Base-by-base conservation (phyloP, 495 filamentous ascomycete species). In the Penicillium waksmanii region DNA sequence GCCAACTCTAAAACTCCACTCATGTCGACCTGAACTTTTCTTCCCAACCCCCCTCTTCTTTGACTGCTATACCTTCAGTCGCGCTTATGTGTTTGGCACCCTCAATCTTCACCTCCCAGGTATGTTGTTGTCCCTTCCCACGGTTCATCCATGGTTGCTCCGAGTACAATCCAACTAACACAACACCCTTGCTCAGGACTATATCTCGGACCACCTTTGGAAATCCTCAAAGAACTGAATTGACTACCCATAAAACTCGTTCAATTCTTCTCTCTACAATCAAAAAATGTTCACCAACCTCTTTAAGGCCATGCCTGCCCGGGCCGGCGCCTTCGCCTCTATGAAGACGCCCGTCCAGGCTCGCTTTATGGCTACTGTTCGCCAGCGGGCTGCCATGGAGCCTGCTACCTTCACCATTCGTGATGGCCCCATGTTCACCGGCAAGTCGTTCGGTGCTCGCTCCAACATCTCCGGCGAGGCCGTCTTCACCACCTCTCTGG, bases 151-250 rank as follows among this genome's bases (percentile, higher is more conserved):
- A 36, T 36, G 19, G 1, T 36, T 44, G 17, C 5, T 44, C 17
- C 15, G 0, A 44, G 42, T n/a, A 1, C 4, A 13, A 21, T 18
- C n/a, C 42, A 9, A 18, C 42, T 44, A 17, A 44, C 42, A 44
- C n/a, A 12, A 40, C 36, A 13, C 15, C 15, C 42, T 19, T 44
- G 5, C 9, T n/a, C 70, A 95, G 92, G 92, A 96, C 84, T 96
- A 96, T 82, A 90, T 96, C 82, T 96, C 92, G 89, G 90, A 97
- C 85, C 95, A 98, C 82, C 87, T 98, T 82, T 98, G 95, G 95
- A 96, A 96, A 85, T 88, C 95, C 75, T 88, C 85, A 65, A 84
- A 84, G 65, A 91, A 89, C 78, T 93, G 82, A 90, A 83, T 54
- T 61, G 61, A 71, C 64, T 53, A 25, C 57, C 47, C 50, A 61